Conservation (phyloP, 2,329 filamentous ascomycete species). For the Ceratocystis smalleyi region DNA sequence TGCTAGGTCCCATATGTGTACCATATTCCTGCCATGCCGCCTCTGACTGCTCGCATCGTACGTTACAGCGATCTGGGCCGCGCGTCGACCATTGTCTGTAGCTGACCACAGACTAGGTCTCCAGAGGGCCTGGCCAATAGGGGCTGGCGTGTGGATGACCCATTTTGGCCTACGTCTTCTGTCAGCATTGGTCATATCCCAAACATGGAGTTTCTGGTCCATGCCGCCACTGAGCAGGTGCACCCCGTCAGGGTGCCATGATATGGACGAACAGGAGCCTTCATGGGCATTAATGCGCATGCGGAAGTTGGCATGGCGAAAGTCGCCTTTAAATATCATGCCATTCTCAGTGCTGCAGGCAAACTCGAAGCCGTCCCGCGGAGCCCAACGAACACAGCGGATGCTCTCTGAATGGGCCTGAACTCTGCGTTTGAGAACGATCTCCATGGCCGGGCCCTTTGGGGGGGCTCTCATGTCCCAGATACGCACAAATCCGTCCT, state of each 20-base stretch:
- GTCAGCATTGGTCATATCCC: constrained; percentile 48
- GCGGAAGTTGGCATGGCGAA: constrained; percentile 39
- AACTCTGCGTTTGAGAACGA: constrained; percentile 34
- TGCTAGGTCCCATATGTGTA: constrained; percentile 55
- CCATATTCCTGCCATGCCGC: constrained; percentile 39
- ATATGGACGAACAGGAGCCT: constrained; percentile 42
- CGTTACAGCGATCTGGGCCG: constrained; percentile 45
- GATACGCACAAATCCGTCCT: constrained; percentile 46
- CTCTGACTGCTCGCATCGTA: constrained; percentile 43
- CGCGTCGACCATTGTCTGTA: constrained; percentile 41
- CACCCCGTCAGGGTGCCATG: constrained; percentile 54
- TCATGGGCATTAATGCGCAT: constrained; percentile 47
- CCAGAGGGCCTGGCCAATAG: constrained; percentile 45
- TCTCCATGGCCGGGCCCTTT: constrained; percentile 32
- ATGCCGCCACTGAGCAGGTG: constrained; percentile 48
- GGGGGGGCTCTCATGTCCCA: constrained; percentile 41
- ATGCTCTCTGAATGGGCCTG: constrained; percentile 40
- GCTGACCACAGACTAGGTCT: constrained; percentile 51
- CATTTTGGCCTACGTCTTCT: constrained; percentile 50
- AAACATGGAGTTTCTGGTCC: constrained; percentile 47
- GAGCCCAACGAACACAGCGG: constrained; percentile 50
- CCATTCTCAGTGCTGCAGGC: constrained; percentile 50
- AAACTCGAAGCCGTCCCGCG: constrained; percentile 44
- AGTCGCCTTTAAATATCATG: constrained; percentile 48
- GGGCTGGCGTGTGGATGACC: constrained; percentile 44